phyloP scores from a whole-genome alignment of 164 flowering plant species.

The Liriodendron chinense region DNA sequence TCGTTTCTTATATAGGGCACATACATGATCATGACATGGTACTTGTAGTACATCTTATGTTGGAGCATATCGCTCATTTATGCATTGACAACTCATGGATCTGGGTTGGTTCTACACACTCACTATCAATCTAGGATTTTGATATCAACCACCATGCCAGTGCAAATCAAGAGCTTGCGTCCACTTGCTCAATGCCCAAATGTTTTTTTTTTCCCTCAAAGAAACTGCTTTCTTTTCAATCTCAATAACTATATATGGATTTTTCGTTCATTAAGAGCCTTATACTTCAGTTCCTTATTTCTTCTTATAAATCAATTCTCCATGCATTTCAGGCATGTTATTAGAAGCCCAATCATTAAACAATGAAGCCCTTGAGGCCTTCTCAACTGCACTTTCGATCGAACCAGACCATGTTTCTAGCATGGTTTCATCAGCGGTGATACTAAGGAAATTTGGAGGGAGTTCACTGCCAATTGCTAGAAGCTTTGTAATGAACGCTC shows the following conservation, averaged over 20 bases:
- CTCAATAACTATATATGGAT: background rate
- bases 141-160: background rate
- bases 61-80: no score
- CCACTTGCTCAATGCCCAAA: no score
- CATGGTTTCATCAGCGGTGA: constrained; percentile 71
- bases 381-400: constrained; percentile 65
- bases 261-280: background rate
- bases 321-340: constrained; percentile 45
- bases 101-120: no score
- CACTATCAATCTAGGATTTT: background rate
- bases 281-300: background rate
- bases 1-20: no score
- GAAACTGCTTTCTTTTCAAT: background rate
- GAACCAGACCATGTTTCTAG: constrained; percentile 83
- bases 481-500: constrained; percentile 80
- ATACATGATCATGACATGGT: no score
- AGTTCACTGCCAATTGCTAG: constrained; percentile 60
- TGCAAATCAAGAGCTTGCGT: no score
- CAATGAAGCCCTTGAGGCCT: constrained; percentile 81
- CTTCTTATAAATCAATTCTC: background rate
- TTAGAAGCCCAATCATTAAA: constrained; percentile 54
- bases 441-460: constrained; percentile 50
- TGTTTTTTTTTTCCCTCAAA: no score
- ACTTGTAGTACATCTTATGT: no score
- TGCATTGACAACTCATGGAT: no score